phyloP scores from a whole-genome alignment of 2,329 filamentous ascomycete species.

The Ambrosiella xylebori region DNA sequence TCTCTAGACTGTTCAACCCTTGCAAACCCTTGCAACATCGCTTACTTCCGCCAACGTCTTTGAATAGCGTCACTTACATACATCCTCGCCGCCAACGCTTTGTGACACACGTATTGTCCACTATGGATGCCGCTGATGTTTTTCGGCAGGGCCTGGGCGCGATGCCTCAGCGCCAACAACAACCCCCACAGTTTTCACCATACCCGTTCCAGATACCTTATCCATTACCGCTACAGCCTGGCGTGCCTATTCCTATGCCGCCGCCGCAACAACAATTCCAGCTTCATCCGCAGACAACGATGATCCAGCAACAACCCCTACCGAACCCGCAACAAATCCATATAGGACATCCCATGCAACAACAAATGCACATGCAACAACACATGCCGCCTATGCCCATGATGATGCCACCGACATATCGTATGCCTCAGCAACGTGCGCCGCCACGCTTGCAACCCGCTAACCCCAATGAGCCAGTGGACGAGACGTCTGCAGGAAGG shows the following conservation, averaged over 20 bases:
- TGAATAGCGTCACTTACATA: too few species aligned
- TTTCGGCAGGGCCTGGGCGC: slow-evolving; percentile 40
- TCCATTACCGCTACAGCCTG: slow-evolving; percentile 9
- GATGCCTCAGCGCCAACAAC: slow-evolving; percentile 15
- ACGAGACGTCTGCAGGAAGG: slow-evolving; percentile 28
- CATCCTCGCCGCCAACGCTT: too few species aligned
- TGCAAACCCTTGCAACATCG: not conserved
- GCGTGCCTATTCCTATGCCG: slow-evolving; percentile 7
- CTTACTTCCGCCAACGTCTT: not conserved
- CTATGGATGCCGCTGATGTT: slow-evolving; percentile 42
- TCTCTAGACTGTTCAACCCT: not conserved
- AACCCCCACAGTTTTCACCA: slow-evolving; percentile 9
- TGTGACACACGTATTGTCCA: not conserved
- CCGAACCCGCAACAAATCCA: slow-evolving; percentile 9
- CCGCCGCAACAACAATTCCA: slow-evolving; percentile 5
- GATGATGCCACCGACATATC: slow-evolving; percentile 1
- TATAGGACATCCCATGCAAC: slow-evolving; percentile 9
- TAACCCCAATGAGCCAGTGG: slow-evolving; percentile 12
- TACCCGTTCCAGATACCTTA: slow-evolving; percentile 12
- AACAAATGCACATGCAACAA: slow-evolving; percentile 9
- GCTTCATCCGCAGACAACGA: slow-evolving; percentile 16
- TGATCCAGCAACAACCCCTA: slow-evolving; percentile 12
- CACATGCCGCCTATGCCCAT: slow-evolving; percentile 9
- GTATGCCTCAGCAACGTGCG: slow-evolving; percentile 6
- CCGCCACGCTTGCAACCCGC: slow-evolving; percentile 11